Evolutionary conservation across 768 basidiomycete genomes (phyloP), one percentile per base, ranked within the genome.

Genomic region (Tephrocybe sp.): DNA sequence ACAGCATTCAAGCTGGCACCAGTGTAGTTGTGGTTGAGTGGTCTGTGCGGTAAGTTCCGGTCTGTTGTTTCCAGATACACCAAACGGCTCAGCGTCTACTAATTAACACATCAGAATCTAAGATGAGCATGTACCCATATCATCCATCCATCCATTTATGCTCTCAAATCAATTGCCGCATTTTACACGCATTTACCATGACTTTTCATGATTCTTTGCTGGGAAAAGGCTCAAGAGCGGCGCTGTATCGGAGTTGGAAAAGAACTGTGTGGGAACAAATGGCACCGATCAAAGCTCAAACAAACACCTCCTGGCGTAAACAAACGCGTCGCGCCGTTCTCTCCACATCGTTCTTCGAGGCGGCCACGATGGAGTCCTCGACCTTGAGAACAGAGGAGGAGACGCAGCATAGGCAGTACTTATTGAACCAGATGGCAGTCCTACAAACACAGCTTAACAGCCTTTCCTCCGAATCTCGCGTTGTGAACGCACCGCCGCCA

Each of bases 401-500:
- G 22, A 61, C 61, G 37, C 65, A 59, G 23, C 72, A 61, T 45
- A 79, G 83, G 47, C 72, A 69, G 34, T 74, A 78, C 30, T 64
- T 89, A 11, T 68, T 72, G 34, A 67, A 63, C 13, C 73, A 87
- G 53, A 88, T 89, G 41, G 74, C 76, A 0, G 54, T 55, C 0
- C 65, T 89, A 21, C 76, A 87, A 51, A 70, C 78, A 0, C 77
- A 85, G 61, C 74, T 87, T 16, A 57, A 58, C 12, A 66, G 72
- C 30, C 40, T 73, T 31, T 70, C 72, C 10, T 61, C 65, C 19
- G 54, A 54, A 29, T 45, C 34, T 3, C 29, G 16, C 29, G 38
- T 39, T 24, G 39, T 49, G n/a, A 25, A 49, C 38, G 34, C 44
- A 48, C 44, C 41, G 34, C 52, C 47, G 23, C 67, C 68, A 3